Evolutionary conservation across 179 eudicot species (phyloP), one percentile per base, ranked within the genome.

Genomic region (Silene vulgaris): DNA sequence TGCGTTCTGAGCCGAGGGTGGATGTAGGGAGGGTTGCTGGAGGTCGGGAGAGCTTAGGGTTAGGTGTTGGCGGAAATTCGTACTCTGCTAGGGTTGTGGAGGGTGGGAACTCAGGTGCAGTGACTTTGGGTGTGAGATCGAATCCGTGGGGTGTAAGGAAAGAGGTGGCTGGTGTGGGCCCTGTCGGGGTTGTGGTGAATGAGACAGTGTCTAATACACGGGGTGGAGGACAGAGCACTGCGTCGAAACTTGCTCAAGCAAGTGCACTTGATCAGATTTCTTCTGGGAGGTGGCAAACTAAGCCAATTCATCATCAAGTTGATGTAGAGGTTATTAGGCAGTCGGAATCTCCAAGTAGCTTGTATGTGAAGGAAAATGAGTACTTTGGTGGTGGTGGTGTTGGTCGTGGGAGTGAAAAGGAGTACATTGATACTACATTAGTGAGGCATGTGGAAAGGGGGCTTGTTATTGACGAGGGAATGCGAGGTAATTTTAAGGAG

Each of bases 181-280:
- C 60, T 3, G 20, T n/a, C 19, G 60, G 74, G 19, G 73, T n/a
- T 28, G 74, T 19, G 21, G 21, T 50, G 74, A 71, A 71, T 70
- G 98, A 86, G 72, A 65, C 79, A 8, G 77, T 56, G 57, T 72
- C 88, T 29, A 70, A 78, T 72, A 12, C 82, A 0, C 86, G 84
- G 88, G 83, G 85, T 37, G 74, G 60, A 23, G 92, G 87, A 65
- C 88, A 87, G 60, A 88, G 79, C 81, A 84, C 86, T 56, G 97
- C 83, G 16, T 70, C 86, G 0, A 94, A 94, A 86, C 81, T 94
- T 81, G 91, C 94, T 19, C 96, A 89, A 80, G 97, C 97, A 12
- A 94, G 98, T 81, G 98, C 97, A 1, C 83, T 95, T 26, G 99
- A 95, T 26, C 87, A 95, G 86, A 89, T 95, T 37, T 88, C 97